These are phyloP conservation scores for Ormosia semicastrata DNA, from an alignment of 306 rosid genomes.

Conservation along the genomic window DNA sequence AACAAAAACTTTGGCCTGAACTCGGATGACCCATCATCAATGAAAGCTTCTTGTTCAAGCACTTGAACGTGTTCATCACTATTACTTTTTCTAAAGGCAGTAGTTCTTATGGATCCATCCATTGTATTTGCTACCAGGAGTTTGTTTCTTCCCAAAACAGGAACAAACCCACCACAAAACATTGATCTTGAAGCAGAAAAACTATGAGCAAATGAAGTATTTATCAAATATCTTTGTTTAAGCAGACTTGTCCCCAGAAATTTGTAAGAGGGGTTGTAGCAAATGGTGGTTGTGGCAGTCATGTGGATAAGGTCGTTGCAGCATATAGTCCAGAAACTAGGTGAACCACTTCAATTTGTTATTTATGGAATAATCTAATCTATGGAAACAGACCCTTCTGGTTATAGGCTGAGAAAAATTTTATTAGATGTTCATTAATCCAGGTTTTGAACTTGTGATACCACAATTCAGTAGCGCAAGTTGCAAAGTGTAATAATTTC, in stretches of 20 bases:
- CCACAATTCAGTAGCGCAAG: too few relatives aligned
- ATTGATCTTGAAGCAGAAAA: slow-evolving; percentile 38
- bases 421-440: too few relatives aligned
- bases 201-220: slow-evolving; percentile 14
- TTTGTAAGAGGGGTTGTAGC: slow-evolving; percentile 24
- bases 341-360: not conserved
- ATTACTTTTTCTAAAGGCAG: slow-evolving; percentile 32
- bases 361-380: not conserved
- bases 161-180: slow-evolving; percentile 24
- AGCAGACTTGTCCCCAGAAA: not conserved
- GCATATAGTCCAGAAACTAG: not conserved
- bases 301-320: slow-evolving; percentile 5
- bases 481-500: too few relatives aligned
- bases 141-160: not conserved
- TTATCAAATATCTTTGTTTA: slow-evolving; percentile 28
- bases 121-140: slow-evolving; percentile 33
- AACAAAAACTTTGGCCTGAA: slow-evolving; percentile 19
- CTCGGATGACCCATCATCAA: slow-evolving; percentile 36
- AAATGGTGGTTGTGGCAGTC: slow-evolving; percentile 25
- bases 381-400: not conserved
- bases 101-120: slow-evolving; percentile 31
- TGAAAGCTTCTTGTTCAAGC: slow-evolving; percentile 57
- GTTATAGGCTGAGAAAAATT: too few relatives aligned
- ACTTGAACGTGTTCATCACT: slow-evolving; percentile 44
- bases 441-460: too few relatives aligned